Evolutionary conservation across 202 grass and related monocot species (phyloP).

Genomic region (Sporobolus alterniflorus): DNA sequence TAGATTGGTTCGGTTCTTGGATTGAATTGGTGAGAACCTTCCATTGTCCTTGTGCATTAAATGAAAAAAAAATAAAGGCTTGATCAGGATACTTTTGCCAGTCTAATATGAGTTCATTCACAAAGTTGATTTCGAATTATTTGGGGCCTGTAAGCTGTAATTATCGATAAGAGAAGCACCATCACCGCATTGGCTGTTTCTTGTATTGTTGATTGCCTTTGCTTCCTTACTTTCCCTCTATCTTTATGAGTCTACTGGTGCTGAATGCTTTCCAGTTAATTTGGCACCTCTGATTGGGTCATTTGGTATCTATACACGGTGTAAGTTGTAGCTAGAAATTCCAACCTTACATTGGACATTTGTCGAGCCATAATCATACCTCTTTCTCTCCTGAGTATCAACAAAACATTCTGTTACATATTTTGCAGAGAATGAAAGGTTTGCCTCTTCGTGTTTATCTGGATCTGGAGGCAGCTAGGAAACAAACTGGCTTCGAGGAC

Average conservation of each 20-base stretch:
- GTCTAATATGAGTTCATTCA: background rate
- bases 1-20: too few species aligned
- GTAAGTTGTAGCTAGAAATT: background rate
- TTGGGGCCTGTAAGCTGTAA: background rate
- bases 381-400: background rate
- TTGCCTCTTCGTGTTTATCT: conserved; percentile 86
- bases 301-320: conserved; percentile 10
- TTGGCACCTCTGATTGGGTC: background rate
- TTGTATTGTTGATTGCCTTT: conserved; percentile 5
- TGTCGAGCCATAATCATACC: background rate
- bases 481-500: conserved; percentile 82
- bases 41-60: background rate
- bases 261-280: conserved; percentile 1
- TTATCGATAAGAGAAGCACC: background rate
- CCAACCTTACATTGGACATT: background rate
- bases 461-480: conserved; percentile 88
- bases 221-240: background rate
- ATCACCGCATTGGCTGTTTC: background rate
- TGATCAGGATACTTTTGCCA: background rate
- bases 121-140: background rate
- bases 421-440: conserved; percentile 79
- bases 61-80: background rate
- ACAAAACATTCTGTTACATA: conserved; percentile 20
- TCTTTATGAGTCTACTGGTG: background rate
- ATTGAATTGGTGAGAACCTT: background rate